Percentiles rank a stretch among this genome's conserved stretches.
These are phyloP conservation scores for Rhizopogon roseolus DNA, from an alignment of 768 basidiomycete genomes.

Conservation along the genomic window DNA sequence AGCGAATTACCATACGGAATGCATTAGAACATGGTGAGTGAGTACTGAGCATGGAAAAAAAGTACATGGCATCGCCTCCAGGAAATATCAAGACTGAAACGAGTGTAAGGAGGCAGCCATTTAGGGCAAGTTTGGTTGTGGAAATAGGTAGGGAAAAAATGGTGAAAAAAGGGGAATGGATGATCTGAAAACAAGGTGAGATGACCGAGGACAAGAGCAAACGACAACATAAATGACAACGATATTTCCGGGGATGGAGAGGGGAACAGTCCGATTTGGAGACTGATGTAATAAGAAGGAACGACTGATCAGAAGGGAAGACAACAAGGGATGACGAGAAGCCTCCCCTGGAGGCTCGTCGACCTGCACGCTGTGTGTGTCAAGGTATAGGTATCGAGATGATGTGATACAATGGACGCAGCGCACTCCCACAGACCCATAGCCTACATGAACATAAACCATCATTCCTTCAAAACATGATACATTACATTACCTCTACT, in stretches of 20 bases:
- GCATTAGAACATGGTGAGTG: conserved; percentile 30
- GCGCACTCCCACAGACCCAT: not conserved
- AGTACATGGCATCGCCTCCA: conserved; percentile 27
- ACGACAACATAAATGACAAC: conserved; percentile 17
- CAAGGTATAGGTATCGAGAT: conserved; percentile 2
- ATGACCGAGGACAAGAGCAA: conserved; percentile 19
- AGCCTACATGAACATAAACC: not conserved
- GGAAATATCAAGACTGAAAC: conserved; percentile 19
- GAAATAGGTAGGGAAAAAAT: conserved; percentile 2
- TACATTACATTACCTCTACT: not conserved
- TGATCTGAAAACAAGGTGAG: conserved; percentile 7
- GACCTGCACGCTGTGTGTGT: not conserved
- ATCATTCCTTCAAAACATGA: not conserved
- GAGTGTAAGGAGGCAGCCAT: conserved; percentile 24
- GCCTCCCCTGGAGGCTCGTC: not conserved
- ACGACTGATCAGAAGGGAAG: conserved; percentile 17
- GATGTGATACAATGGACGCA: conserved; percentile 15
- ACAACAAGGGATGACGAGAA: not conserved
- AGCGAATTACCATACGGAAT: conserved; percentile 30
- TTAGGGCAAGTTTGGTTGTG: conserved; percentile 17
- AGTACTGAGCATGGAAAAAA: conserved; percentile 29
- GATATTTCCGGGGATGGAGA: conserved; percentile 6
- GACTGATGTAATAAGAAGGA: conserved; percentile 20
- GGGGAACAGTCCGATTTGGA: conserved; percentile 18
- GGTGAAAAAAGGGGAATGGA: conserved; percentile 1